These are phyloP conservation scores for Cryptococcus amylolentus DNA, from an alignment of 1,284 basidiomycete species.

Conservation along the genomic window DNA sequence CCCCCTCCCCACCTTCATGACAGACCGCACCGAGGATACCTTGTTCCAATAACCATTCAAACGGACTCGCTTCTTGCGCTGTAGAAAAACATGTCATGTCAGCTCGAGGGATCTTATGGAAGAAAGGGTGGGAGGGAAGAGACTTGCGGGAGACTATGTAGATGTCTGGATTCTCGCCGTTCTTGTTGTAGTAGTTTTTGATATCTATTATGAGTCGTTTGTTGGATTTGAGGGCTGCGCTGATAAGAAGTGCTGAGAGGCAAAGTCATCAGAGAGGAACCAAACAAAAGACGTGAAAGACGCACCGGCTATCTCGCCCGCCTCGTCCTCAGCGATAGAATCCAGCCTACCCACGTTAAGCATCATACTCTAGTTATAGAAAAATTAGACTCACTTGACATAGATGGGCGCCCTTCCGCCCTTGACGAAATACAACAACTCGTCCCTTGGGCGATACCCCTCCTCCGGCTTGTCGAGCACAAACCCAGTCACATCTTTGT, in stretches of 20 bases:
- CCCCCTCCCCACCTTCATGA: conserved; percentile 58
- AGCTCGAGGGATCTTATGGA: no score
- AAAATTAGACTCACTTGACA: no score
- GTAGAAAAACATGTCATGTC: not conserved
- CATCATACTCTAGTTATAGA: no score
- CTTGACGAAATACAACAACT: no score
- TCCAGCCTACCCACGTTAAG: no score
- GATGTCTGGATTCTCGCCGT: conserved; percentile 54
- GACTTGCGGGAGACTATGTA: conserved; percentile 54
- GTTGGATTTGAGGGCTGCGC: conserved; percentile 22
- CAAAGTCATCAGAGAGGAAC: no score
- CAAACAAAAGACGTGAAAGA: no score
- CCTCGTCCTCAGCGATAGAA: no score
- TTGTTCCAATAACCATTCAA: conserved; percentile 66
- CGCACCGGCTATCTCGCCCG: no score
- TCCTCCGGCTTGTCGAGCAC: no score
- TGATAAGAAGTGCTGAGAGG: no score
- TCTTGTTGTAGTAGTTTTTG: conserved; percentile 61
- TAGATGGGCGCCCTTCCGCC: not conserved
- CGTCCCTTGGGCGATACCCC: not conserved
- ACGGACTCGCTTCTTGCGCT: conserved; percentile 57
- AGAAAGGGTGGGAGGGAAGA: not conserved
- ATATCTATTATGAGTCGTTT: conserved; percentile 62
- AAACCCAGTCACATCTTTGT: conserved; percentile 62
- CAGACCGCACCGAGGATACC: conserved; percentile 61